Base-by-base conservation (phyloP, 164 flowering plant species). In the Vitis amurensis region DNA sequence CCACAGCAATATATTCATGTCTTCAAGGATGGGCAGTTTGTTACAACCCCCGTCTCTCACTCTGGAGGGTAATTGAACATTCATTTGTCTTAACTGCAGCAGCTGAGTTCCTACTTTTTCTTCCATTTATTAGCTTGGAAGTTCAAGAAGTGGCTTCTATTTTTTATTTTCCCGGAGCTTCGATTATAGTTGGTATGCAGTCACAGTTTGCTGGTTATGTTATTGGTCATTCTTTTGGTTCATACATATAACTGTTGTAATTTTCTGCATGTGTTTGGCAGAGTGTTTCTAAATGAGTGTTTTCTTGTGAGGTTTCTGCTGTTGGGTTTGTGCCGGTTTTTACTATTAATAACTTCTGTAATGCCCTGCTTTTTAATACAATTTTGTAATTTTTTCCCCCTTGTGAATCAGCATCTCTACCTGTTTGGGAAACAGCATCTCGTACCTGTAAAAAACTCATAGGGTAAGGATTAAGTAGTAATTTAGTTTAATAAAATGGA, bases 31-130 rank as follows among this genome's bases (percentile, higher is more conserved):
- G 81, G 84, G 9, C 79, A 50, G 44, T 76, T 81, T 55, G 81
- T 72, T 60, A 81, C 84, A 14, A 81, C 79, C 27, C 81, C 84
- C 5, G 87, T 90, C 61, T 86, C 98, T 8, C 99, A 96, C 87
- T 93, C 99, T 12, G 98, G 97, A 37, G 97, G 82, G 29, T 96
- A 79, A 86, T 56, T 49, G 13, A 49, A 51, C 60, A 30, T 56
- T 48, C 44, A 16, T 37, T 50, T 8, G 19, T 59, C 15, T n/a
- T 13, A 9, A 12, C 23, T 61, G 53, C 65, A 8, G 3, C 55
- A 29, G 17, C 29, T 44, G 62, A 9, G 16, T 60, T 47, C 23
- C 10, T 47, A 13, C 19, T 44, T 56, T 61, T 52, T 62, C 55
- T 52, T 57, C 63, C 4, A 13, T 50, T 63, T 61, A 7, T 11